A percentile compares a stretch with the other conserved stretches of the same genome.
Evolutionary conservation across 495 filamentous ascomycete species (phyloP).

Genomic region (Aspergillus diversus): DNA sequence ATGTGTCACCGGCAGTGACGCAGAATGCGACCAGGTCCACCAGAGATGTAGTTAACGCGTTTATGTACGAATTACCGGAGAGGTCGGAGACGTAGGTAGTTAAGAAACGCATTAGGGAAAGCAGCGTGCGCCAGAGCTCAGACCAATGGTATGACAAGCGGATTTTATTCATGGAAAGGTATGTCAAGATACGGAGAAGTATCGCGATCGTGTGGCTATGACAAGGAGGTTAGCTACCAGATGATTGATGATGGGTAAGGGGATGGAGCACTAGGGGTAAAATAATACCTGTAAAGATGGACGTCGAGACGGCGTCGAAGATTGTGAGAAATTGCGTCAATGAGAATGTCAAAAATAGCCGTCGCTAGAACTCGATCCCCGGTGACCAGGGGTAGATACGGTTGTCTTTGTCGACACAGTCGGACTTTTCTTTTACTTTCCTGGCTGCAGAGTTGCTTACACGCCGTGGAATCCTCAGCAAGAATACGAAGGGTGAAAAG

Average conservation of each 20-base stretch:
- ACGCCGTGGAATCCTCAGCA: constrained; percentile 82
- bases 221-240: constrained; percentile 3
- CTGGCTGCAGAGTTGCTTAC: constrained; percentile 83
- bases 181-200: constrained; percentile 78
- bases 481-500: constrained; percentile 84
- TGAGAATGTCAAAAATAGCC: constrained; percentile 79
- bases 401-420: constrained; percentile 87
- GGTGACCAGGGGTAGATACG: constrained; percentile 76
- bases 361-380: constrained; percentile 73
- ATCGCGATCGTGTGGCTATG: constrained; percentile 65
- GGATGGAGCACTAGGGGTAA: not conserved
- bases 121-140: constrained; percentile 87
- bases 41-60: constrained; percentile 54
- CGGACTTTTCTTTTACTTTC: constrained; percentile 76
- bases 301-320: constrained; percentile 82
- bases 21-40: constrained; percentile 85
- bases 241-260: not conserved
- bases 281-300: constrained; percentile 70
- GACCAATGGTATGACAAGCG: constrained; percentile 91
- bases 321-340: constrained; percentile 94
- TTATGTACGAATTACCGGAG: constrained; percentile 62
- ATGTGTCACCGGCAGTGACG: constrained; percentile 85
- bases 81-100: constrained; percentile 82
- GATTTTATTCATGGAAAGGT: constrained; percentile 77
- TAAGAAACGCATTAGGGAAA: constrained; percentile 89